Base-by-base conservation (phyloP, 148 eudicot genomes). In the Rhododendron molle region DNA sequence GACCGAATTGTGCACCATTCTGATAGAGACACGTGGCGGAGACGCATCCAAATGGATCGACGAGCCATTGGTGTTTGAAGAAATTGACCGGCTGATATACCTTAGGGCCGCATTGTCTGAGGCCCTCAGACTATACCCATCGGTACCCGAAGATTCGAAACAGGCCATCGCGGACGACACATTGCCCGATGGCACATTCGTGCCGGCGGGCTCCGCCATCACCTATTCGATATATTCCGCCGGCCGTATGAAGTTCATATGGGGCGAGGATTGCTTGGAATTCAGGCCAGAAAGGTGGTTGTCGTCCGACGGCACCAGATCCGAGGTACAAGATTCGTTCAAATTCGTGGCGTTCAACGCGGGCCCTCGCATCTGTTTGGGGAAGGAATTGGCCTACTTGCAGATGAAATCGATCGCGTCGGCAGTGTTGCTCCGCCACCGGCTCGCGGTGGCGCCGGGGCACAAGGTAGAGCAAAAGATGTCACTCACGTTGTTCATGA, bases 381-480 rank as follows among this genome's bases (percentile, higher is more conserved):
- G 99, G 0, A 96, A 93, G 82, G 99, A 95, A 56, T 40, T 96
- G 77, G 98, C 98, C 6, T 96, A 94, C 81, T 83, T 96, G 65
- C 99, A 96, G 73, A 96, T 96, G 99, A 96, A 96, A 87, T 91
- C 98, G 9, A 93, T 96, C 0, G 94, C 90, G 0, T 95, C 98
- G 2, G 93, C 98, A 0, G 92, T 91, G 78, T 73, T 96, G 72
- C 96, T 96, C 79, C 92, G 95, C 32, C 98, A 96, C 88, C 91
- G 93, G 8, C 91, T 96, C 43, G 79, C 88, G 67, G 93, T 95
- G 86, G 94, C 89, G 9, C 80, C 88, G 1, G 98, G 97, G 21
- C 95, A 96, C 85, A 87, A 85, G 83, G 96, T 96, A 80, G 99
- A 96, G 90, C 99, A 96, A 83, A 96, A 96, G 83, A 96, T 96